A percentile compares a stretch with the other conserved stretches of the same genome.
Evolutionary conservation across 805 yeast species (phyloP).

Genomic region (Starmerella stigmatis): DNA sequence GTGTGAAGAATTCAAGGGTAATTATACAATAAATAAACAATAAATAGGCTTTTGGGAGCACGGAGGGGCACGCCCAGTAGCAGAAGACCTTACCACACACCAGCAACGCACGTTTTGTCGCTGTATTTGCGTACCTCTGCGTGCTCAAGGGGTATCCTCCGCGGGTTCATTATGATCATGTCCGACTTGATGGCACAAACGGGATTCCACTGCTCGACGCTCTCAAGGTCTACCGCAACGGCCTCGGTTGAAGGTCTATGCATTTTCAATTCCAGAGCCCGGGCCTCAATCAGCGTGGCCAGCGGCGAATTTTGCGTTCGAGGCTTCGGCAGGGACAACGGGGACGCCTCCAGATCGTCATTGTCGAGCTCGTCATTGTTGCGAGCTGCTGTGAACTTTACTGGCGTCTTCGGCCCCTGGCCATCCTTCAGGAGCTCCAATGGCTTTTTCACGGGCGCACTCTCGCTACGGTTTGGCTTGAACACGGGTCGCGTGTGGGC

Average conservation of each 20-base stretch:
- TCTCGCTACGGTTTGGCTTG: neutral
- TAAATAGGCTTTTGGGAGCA: neutral
- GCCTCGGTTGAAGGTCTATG: neutral
- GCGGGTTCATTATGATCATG: slow-evolving; percentile 11
- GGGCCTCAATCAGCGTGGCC: slow-evolving; percentile 1
- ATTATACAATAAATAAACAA: neutral
- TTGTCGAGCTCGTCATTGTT: neutral
- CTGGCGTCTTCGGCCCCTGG: neutral
- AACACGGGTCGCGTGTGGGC: neutral
- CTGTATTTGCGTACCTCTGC: neutral
- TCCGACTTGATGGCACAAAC: neutral
- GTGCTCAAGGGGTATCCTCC: slow-evolving; percentile 3
- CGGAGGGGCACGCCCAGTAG: neutral
- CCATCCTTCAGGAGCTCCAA: neutral
- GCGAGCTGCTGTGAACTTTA: neutral
- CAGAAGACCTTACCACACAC: neutral
- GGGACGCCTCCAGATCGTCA: neutral
- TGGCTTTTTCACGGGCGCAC: neutral
- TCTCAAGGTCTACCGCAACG: neutral
- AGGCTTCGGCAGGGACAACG: neutral
- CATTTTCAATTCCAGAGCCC: slow-evolving; percentile 6
- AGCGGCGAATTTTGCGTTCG: slow-evolving; percentile 1
- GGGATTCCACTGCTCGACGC: slow-evolving; percentile 2
- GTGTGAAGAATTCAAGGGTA: neutral
- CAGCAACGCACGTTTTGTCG: neutral